Conservation (phyloP, 495 filamentous ascomycete species). For the Talaromyces ruber region DNA sequence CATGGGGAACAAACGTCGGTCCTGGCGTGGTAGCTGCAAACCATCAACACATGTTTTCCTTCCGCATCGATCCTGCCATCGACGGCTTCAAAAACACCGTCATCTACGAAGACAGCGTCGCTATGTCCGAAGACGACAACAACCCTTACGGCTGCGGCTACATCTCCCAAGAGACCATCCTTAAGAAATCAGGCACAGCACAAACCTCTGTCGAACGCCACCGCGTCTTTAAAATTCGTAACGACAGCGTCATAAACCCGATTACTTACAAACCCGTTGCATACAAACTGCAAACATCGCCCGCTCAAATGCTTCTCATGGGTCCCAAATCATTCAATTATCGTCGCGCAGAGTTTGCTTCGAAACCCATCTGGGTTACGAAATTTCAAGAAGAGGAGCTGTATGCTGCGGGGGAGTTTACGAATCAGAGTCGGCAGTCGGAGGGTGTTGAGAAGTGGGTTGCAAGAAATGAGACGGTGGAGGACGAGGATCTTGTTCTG, state of each 20-base stretch:
- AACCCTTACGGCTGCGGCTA: slow-evolving; percentile 79
- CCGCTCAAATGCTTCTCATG: slow-evolving; percentile 73
- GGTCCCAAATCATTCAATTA: slow-evolving; percentile 60
- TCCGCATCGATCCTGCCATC: slow-evolving; percentile 76
- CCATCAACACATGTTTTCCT: slow-evolving; percentile 86
- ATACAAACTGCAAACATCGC: slow-evolving; percentile 65
- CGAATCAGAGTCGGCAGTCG: slow-evolving; percentile 68
- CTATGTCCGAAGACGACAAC: slow-evolving; percentile 55
- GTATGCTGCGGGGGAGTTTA: slow-evolving; percentile 71
- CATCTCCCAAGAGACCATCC: slow-evolving; percentile 41
- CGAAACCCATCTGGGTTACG: slow-evolving; percentile 74
- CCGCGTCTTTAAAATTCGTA: slow-evolving; percentile 76
- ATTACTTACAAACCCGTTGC: slow-evolving; percentile 66
- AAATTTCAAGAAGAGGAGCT: slow-evolving; percentile 68
- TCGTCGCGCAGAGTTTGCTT: slow-evolving; percentile 68
- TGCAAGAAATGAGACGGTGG: slow-evolving; percentile 36
- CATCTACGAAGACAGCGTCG: slow-evolving; percentile 58
- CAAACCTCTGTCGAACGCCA: slow-evolving; percentile 55
- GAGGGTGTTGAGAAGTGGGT: slow-evolving; percentile 47
- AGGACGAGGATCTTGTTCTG: slow-evolving; percentile 39
- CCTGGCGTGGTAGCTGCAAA: slow-evolving; percentile 71
- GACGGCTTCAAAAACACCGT: slow-evolving; percentile 64
- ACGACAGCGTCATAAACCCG: slow-evolving; percentile 54
- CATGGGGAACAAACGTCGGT: slow-evolving; percentile 76
- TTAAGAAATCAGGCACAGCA: slow-evolving; percentile 49